These are phyloP conservation scores for Scedosporium dehoogii DNA, from an alignment of 2,329 filamentous ascomycete species.

Conservation along the genomic window DNA sequence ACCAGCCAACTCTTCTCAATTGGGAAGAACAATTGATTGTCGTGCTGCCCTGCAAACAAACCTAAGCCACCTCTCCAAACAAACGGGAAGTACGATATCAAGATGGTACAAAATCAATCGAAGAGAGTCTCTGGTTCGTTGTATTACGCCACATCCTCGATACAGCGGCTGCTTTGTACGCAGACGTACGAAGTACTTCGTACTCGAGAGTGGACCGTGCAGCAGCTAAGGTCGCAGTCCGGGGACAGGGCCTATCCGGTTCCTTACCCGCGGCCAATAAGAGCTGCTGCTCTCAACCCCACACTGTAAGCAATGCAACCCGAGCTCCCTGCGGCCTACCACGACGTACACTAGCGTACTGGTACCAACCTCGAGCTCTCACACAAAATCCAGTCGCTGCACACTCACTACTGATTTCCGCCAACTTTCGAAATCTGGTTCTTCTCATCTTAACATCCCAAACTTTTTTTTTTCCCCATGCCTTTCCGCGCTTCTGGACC, in stretches of 20 bases:
- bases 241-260: not conserved
- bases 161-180: too few relatives aligned
- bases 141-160: too few relatives aligned
- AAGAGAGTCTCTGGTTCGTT: too few relatives aligned
- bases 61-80: too few relatives aligned
- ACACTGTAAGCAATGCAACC: conserved; percentile 1
- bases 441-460: not conserved
- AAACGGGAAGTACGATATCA: too few relatives aligned
- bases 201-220: not conserved
- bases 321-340: not conserved
- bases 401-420: not conserved
- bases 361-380: not conserved
- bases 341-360: too few relatives aligned
- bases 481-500: not conserved
- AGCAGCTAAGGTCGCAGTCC: not conserved
- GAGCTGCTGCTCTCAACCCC: not conserved
- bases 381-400: not conserved
- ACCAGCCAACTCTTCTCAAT: too few relatives aligned
- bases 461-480: not conserved
- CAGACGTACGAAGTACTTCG: too few relatives aligned
- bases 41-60: too few relatives aligned
- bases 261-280: not conserved
- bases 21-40: too few relatives aligned
- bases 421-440: not conserved
- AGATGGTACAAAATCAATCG: too few relatives aligned